Conservation (phyloP, 306 rosid genomes). For the Quercus agrifolia region DNA sequence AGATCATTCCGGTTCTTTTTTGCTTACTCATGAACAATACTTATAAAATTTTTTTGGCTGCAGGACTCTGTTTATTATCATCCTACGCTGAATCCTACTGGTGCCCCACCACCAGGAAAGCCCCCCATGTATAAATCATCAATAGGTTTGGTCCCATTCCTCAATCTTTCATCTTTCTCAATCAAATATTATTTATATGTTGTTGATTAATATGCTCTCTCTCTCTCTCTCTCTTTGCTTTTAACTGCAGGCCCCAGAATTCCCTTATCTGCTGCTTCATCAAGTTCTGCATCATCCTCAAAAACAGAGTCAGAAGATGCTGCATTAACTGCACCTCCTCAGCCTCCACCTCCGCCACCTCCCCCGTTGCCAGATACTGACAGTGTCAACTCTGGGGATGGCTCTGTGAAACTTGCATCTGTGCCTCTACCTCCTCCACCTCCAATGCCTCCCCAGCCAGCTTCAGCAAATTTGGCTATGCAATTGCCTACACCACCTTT, state of each 20-base stretch:
- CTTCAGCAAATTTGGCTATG: slow-evolving; percentile 43
- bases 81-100: slow-evolving; percentile 92
- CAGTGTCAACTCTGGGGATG: slow-evolving; percentile 45
- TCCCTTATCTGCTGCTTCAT: slow-evolving; percentile 84
- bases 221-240: slow-evolving; percentile 12
- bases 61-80: slow-evolving; percentile 91
- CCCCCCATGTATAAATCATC: slow-evolving; percentile 97
- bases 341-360: slow-evolving; percentile 56
- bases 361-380: slow-evolving; percentile 65
- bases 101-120: slow-evolving; percentile 99
- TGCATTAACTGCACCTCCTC: slow-evolving; percentile 61
- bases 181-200: slow-evolving; percentile 12
- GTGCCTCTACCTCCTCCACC: slow-evolving; percentile 97
- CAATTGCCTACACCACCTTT: slow-evolving; percentile 80
- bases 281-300: slow-evolving; percentile 80
- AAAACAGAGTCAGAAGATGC: slow-evolving; percentile 59
- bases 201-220: slow-evolving; percentile 12
- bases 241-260: slow-evolving; percentile 80
- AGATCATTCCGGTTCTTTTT: not conserved
- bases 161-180: slow-evolving; percentile 10
- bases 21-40: not conserved
- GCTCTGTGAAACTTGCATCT: slow-evolving; percentile 60
- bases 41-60: slow-evolving; percentile 14
- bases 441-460: slow-evolving; percentile 88
- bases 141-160: slow-evolving; percentile 55